These are phyloP conservation scores for Rhododendron ferrugineum DNA, from an alignment of 148 eudicot species.

Conservation along the genomic window DNA sequence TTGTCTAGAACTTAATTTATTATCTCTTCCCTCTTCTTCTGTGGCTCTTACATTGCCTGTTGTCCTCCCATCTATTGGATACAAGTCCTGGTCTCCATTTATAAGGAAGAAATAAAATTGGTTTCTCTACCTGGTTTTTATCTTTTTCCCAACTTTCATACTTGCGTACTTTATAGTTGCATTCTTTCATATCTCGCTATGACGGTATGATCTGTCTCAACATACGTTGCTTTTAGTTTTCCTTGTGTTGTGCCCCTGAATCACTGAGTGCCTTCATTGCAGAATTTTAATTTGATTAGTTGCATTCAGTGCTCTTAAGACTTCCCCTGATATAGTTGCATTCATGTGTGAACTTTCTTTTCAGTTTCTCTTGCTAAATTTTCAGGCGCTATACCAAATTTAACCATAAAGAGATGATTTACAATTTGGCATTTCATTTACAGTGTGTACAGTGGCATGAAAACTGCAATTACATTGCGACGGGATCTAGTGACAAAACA, in stretches of 20 bases:
- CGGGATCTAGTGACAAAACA: slow-evolving; percentile 99
- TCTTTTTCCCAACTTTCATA: not conserved
- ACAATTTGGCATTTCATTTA: slow-evolving; percentile 5
- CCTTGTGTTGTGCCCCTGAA: not conserved
- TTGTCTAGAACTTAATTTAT: not conserved
- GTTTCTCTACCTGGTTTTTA: not conserved
- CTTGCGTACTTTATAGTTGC: not conserved
- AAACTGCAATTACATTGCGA: slow-evolving; percentile 95
- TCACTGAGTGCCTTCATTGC: not conserved
- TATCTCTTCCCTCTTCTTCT: not conserved
- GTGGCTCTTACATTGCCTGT: not conserved
- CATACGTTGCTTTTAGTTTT: not conserved
- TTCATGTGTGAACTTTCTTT: not conserved
- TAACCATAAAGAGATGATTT: not conserved
- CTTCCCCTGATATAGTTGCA: not conserved
- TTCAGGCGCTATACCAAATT: not conserved
- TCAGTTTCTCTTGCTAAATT: not conserved
- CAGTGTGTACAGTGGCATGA: slow-evolving; percentile 98
- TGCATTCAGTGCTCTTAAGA: not conserved
- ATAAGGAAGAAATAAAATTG: too few relatives aligned
- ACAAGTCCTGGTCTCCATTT: not conserved
- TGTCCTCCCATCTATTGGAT: not conserved
- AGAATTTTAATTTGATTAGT: not conserved
- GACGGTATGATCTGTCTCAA: not conserved
- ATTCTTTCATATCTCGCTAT: not conserved